Evolutionary conservation across 495 filamentous ascomycete species (phyloP), one percentile per base, ranked within the genome.

Genomic region (Aspergillus sclerotiicarbonarius): DNA sequence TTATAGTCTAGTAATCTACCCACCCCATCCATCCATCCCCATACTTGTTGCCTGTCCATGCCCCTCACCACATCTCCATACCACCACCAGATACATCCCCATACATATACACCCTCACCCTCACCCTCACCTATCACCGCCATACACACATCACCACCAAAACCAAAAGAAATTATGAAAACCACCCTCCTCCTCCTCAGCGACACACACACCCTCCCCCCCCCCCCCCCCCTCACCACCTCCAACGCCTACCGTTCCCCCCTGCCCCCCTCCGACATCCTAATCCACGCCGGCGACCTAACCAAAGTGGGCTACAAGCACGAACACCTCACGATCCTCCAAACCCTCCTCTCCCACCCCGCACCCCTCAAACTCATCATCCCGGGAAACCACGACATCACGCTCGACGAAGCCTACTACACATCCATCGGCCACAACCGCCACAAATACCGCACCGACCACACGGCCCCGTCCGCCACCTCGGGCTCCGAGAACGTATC

Each of bases 301-400:
- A 92, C 89, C 8, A 79, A 81, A 54, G 68, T 81, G 51, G 88
- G 88, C 2, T 77, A 78, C 13, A 47, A 80, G 3, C 49, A 66
- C 41, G 82, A 90, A 61, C 85, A 86, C 62, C 66, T 74, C 13
- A 55, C 62, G 7, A 72, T 77, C 8, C 62, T 92, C 19, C 52
- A 72, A 3, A 78, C 89, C 64, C 73, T 94, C 13, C 65, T 67
- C 15, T 61, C 52, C 0, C 80, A 86, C 53, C 62, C 82, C 6
- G 89, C 90, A 0, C 81, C 86, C 18, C 70, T 92, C 6, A 95
- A 92, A 58, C 71, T 95, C 35, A 83, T 92, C 33, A 91, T 95
- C 51, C 84, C 90, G 1, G 90, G 90, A 0, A 92, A 93, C 67
- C 90, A 92, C 70, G 90, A 93, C 65, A 80, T 89, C 54, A 82